phyloP scores from a whole-genome alignment of 805 yeast genomes.

The Yamadazyma olivae region DNA sequence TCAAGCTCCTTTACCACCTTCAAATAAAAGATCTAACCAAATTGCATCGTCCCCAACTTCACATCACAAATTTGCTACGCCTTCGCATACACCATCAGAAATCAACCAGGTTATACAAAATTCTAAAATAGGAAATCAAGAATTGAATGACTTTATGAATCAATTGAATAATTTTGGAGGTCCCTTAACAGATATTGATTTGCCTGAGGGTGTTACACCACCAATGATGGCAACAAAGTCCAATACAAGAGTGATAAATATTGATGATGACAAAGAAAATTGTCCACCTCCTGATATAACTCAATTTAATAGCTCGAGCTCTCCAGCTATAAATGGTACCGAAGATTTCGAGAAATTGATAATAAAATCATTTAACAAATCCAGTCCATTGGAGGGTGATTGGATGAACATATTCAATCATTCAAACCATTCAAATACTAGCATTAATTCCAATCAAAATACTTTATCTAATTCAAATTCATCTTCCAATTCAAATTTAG shows the following conservation, averaged over 20 bases:
- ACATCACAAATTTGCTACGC: constrained; percentile 36
- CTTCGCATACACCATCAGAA: constrained; percentile 37
- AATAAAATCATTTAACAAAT: constrained; percentile 27
- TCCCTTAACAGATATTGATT: constrained; percentile 45
- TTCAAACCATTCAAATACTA: background rate
- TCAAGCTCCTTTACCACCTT: constrained; percentile 7
- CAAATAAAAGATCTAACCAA: constrained; percentile 14
- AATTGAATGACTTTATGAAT: constrained; percentile 38
- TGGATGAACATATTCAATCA: constrained; percentile 42
- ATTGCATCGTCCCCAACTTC: constrained; percentile 26
- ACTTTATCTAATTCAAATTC: too few relatives aligned
- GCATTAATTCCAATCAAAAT: background rate
- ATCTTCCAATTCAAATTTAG: background rate
- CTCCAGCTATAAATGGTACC: constrained; percentile 14
- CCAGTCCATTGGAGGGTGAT: constrained; percentile 38
- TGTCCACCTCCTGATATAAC: constrained; percentile 18
- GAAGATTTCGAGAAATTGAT: constrained; percentile 25
- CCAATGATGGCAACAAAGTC: constrained; percentile 54
- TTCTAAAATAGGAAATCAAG: constrained; percentile 26
- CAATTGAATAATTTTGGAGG: constrained; percentile 42
- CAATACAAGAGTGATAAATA: constrained; percentile 51
- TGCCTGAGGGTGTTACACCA: constrained; percentile 39
- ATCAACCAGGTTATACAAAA: constrained; percentile 37
- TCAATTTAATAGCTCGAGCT: constrained; percentile 13
- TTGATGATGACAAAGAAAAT: constrained; percentile 39